Conservation (phyloP, 306 rosid genomes). For the Corylus americana region DNA sequence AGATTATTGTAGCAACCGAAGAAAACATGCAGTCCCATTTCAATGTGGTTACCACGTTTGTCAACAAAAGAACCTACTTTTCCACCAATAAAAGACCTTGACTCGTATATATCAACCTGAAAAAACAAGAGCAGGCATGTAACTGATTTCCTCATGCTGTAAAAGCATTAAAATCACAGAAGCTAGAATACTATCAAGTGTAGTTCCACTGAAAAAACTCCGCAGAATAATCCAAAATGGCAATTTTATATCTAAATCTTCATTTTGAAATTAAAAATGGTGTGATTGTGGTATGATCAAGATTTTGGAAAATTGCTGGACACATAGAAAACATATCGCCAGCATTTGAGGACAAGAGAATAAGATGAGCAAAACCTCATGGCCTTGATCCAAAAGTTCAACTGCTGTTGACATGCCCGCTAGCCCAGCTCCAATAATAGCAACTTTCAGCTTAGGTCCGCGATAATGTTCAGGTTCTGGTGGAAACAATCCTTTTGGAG, state of each 20-base stretch:
- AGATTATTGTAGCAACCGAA: conserved; percentile 98
- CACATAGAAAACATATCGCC: neutral
- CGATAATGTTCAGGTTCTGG: conserved; percentile 90
- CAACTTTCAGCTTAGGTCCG: conserved; percentile 94
- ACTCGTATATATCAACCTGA: conserved; percentile 96
- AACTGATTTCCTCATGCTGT: conserved; percentile 6
- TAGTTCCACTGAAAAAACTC: conserved; percentile 6
- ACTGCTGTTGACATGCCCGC: conserved; percentile 99
- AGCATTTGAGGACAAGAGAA: neutral
- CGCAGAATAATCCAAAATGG: neutral
- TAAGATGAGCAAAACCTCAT: conserved; percentile 64
- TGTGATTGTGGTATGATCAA: neutral
- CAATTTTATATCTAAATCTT: neutral
- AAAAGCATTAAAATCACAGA: conserved; percentile 19
- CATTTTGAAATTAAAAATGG: neutral
- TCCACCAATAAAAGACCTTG: conserved; percentile 88
- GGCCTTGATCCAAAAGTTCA: conserved; percentile 98
- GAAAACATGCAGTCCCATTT: conserved; percentile 98
- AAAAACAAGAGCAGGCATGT: conserved; percentile 17
- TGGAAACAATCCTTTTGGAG: conserved; percentile 96
- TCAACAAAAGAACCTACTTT: conserved; percentile 98
- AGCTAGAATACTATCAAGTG: neutral
- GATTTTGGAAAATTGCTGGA: neutral
- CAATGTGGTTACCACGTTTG: conserved; percentile 87
- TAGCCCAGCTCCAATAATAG: conserved; percentile 98